Evolutionary conservation across 345 rosid species (phyloP).

Genomic region (Gossypium stocksii): DNA sequence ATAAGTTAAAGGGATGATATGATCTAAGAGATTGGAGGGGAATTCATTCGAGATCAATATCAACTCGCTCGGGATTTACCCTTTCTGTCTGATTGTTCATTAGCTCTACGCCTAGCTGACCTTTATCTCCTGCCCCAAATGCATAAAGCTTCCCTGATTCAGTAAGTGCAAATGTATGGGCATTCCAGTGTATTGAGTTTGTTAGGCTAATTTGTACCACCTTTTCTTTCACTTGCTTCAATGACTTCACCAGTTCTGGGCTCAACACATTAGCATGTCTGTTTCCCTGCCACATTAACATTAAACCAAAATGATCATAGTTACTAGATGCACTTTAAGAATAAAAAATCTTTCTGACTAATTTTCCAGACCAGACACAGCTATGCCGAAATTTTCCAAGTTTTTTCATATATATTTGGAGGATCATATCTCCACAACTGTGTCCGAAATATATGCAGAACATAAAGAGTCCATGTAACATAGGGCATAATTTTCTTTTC

Average conservation of each 20-base stretch:
- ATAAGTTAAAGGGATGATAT: slow-evolving; percentile 7
- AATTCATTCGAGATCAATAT: slow-evolving; percentile 45
- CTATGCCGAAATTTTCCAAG: not conserved
- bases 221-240: slow-evolving; percentile 67
- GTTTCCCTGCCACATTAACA: slow-evolving; percentile 41
- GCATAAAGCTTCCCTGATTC: slow-evolving; percentile 83
- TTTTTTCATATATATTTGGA: not conserved
- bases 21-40: slow-evolving; percentile 6
- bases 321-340: no score
- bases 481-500: not conserved
- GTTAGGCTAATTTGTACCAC: slow-evolving; percentile 88
- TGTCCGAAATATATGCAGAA: not conserved
- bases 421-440: not conserved
- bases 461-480: not conserved
- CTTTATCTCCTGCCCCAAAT: slow-evolving; percentile 89
- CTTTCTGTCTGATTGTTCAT: slow-evolving; percentile 63
- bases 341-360: no score
- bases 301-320: not conserved
- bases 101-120: slow-evolving; percentile 81
- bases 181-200: slow-evolving; percentile 70
- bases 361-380: no score
- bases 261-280: slow-evolving; percentile 57
- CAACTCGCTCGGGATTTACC: slow-evolving; percentile 64
- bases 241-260: slow-evolving; percentile 61
- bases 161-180: slow-evolving; percentile 87